Conservation (phyloP, 2,329 filamentous ascomycete genomes). For the Zasmidium angulare region DNA sequence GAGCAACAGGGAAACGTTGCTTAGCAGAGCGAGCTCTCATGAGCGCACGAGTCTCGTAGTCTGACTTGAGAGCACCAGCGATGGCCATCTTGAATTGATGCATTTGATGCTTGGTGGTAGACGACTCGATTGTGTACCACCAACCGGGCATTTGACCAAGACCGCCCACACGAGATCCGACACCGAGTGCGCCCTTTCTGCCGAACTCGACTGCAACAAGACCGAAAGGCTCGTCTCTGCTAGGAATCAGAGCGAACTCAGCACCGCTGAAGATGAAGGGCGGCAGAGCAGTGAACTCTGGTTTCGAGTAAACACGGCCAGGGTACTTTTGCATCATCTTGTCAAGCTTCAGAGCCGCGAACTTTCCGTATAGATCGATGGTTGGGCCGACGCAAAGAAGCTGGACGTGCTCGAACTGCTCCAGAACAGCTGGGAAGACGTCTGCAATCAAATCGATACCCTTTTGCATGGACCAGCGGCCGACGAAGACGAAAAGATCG, state of each 20-base stretch:
- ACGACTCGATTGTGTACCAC: slow-evolving; percentile 70
- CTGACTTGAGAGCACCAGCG: slow-evolving; percentile 59
- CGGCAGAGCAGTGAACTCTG: slow-evolving; percentile 66
- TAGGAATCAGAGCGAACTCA: slow-evolving; percentile 68
- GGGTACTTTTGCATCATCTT: slow-evolving; percentile 66
- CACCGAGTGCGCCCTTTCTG: slow-evolving; percentile 65
- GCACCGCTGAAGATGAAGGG: slow-evolving; percentile 67
- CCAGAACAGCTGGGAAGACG: slow-evolving; percentile 63
- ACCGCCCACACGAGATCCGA: slow-evolving; percentile 65
- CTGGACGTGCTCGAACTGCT: slow-evolving; percentile 60
- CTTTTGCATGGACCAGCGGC: slow-evolving; percentile 69
- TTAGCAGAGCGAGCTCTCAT: slow-evolving; percentile 66
- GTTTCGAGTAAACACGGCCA: slow-evolving; percentile 65
- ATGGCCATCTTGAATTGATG: slow-evolving; percentile 67
- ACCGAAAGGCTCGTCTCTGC: slow-evolving; percentile 68
- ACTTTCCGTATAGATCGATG: slow-evolving; percentile 68
- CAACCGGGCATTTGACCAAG: slow-evolving; percentile 71
- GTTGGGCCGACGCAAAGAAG: slow-evolving; percentile 64
- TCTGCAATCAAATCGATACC: slow-evolving; percentile 68
- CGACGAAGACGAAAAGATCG: slow-evolving; percentile 67
- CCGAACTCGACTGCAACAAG: slow-evolving; percentile 69
- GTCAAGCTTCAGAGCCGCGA: slow-evolving; percentile 64
- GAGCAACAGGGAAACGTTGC: slow-evolving; percentile 66
- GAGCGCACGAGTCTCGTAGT: slow-evolving; percentile 54
- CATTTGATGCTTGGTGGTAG: slow-evolving; percentile 61